A percentile compares a stretch with the other conserved stretches of the same genome.
phyloP scores from a whole-genome alignment of 2,329 filamentous ascomycete genomes.

The Curvularia sp. region DNA sequence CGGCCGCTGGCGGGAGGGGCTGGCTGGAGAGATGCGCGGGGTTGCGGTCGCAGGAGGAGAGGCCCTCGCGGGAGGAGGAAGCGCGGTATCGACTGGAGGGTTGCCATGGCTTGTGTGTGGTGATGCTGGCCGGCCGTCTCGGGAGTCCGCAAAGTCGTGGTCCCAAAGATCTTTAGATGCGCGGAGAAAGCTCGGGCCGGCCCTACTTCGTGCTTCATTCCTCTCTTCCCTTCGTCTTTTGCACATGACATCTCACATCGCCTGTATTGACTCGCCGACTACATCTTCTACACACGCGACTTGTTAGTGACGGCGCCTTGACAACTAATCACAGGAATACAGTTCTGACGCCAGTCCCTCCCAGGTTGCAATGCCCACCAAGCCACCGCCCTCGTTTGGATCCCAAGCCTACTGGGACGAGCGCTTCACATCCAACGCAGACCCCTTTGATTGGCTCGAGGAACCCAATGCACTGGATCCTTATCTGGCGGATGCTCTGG shows the following conservation, averaged over 20 bases:
- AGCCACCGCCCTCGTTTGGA: slow-evolving; percentile 42
- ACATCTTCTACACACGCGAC: not conserved
- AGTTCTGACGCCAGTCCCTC: slow-evolving; percentile 4
- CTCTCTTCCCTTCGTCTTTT: not conserved
- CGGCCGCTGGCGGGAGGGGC: slow-evolving; percentile 21
- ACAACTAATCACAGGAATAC: slow-evolving; percentile 6
- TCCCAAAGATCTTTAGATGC: slow-evolving; percentile 28
- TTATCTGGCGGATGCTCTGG: slow-evolving; percentile 36
- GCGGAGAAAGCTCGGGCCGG: slow-evolving; percentile 30
- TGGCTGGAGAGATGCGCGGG: slow-evolving; percentile 29
- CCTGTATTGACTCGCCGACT: not conserved
- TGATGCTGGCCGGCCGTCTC: slow-evolving; percentile 24
- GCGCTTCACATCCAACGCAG: slow-evolving; percentile 45
- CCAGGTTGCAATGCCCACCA: slow-evolving; percentile 9
- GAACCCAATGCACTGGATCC: slow-evolving; percentile 41
- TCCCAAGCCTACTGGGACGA: slow-evolving; percentile 49
- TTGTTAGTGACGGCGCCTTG: slow-evolving; percentile 5
- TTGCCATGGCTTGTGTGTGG: slow-evolving; percentile 38
- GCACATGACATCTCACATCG: not conserved
- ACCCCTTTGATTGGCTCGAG: slow-evolving; percentile 52
- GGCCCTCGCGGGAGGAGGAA: slow-evolving; percentile 43
- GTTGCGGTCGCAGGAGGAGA: slow-evolving; percentile 34
- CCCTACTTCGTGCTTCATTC: slow-evolving; percentile 8
- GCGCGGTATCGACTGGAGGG: slow-evolving; percentile 45
- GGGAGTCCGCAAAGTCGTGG: slow-evolving; percentile 26